phyloP scores from a whole-genome alignment of 225 moss, liverwort and hornwort genomes.

The Pseudisothecium myosuroides region DNA sequence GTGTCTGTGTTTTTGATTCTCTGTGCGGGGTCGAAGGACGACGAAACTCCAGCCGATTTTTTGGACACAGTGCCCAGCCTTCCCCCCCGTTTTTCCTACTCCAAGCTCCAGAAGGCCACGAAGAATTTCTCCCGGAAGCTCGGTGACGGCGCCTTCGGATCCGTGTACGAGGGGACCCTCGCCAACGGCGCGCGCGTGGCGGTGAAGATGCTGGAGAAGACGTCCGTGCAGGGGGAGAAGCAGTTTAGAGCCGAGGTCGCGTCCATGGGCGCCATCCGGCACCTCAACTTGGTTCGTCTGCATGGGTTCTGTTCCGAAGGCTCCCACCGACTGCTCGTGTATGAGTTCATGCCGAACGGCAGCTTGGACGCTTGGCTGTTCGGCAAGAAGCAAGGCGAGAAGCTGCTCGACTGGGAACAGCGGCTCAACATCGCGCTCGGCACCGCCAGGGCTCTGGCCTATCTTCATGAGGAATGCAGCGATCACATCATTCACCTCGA shows the following conservation, averaged over 20 bases:
- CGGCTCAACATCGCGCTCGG: slow-evolving; percentile 56
- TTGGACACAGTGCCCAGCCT: slow-evolving; percentile 39
- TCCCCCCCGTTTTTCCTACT: slow-evolving; percentile 33
- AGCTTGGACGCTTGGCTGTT: slow-evolving; percentile 66
- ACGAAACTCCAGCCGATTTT: slow-evolving; percentile 31
- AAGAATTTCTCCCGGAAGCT: slow-evolving; percentile 45
- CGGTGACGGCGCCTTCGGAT: slow-evolving; percentile 63
- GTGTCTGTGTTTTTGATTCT: slow-evolving; percentile 18
- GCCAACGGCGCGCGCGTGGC: slow-evolving; percentile 51
- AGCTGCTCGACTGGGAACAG: slow-evolving; percentile 47
- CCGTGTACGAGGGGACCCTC: slow-evolving; percentile 58
- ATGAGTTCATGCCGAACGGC: slow-evolving; percentile 59
- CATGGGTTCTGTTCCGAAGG: slow-evolving; percentile 48
- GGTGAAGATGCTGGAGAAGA: slow-evolving; percentile 61
- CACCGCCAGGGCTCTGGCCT: slow-evolving; percentile 57
- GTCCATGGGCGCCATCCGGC: slow-evolving; percentile 56
- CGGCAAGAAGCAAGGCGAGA: slow-evolving; percentile 17
- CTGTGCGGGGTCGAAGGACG: slow-evolving; percentile 33
- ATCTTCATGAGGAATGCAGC: slow-evolving; percentile 63
- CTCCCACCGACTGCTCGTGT: slow-evolving; percentile 40
- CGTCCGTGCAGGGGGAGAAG: slow-evolving; percentile 39
- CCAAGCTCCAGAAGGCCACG: slow-evolving; percentile 44
- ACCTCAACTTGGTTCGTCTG: slow-evolving; percentile 58
- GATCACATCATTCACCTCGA: slow-evolving; percentile 70
- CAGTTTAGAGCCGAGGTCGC: slow-evolving; percentile 62